Base-by-base conservation (phyloP, 352 stramenopile genomes). In the Phytophthora palmivora region DNA sequence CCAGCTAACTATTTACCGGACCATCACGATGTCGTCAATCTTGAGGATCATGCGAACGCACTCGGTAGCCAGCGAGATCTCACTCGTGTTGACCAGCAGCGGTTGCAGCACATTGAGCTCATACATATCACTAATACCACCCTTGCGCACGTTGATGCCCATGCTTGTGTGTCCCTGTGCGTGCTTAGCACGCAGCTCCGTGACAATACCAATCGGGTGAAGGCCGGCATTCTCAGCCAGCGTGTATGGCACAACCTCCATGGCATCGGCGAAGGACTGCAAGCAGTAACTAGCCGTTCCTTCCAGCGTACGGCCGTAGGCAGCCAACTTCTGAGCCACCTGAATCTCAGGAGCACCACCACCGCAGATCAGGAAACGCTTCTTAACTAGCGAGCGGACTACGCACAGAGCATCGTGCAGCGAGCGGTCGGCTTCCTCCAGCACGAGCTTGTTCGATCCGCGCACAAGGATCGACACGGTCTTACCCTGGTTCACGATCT, bases 31-130 rank as follows among this genome's bases (percentile, higher is more conserved):
- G 88, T 99, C 98, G 72, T 99, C 98, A 75, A 99, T 99, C 95
- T 99, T 99, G 82, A 99, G 94, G 73, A 99, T 99, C 97, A 99
- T 99, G 71, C 92, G 91, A 47, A 99, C 97, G 68, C 96, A 99
- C 80, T 99, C 98, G 36, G 97, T 98, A 11, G 98, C 97, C 49
- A 99, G 87, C 58, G 93, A 79, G 68, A 99, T 98, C 56, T 98
- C 96, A 75, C 92, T 99, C 47, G 92, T 98, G 70, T 92, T 99
- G 32, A 99, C 98, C 39, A 99, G 79, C 57, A 99, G 84, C 41
- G 98, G 98, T 85, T 99, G 98, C 53, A 99, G 88, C 54, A 99
- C 96, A 79, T 98, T 97, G 57, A 98, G 84, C 60, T 97, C 94
- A 84, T 98, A 98, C 96, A 99, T 99, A 87, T 99, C 95, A 67